Conservation (phyloP, 1,139 yeast genomes). For the Hemisphaericaspora xylanilytica region DNA sequence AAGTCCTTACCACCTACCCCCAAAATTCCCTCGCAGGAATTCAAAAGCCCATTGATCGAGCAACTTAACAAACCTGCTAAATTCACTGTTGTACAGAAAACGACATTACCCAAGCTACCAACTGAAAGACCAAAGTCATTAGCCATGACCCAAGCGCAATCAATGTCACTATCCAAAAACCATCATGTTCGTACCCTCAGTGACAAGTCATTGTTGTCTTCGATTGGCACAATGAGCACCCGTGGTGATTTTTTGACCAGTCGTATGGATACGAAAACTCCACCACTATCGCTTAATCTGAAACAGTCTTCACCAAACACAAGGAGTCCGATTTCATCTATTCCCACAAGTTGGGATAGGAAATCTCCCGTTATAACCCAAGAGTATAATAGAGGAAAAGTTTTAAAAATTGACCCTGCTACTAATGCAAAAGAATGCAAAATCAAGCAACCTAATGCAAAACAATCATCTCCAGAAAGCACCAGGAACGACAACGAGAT, state of each 20-base stretch:
- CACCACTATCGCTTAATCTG: too few species aligned
- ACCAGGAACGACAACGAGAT: too few species aligned
- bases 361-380: not conserved
- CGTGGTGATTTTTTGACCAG: constrained; percentile 32
- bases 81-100: constrained; percentile 1
- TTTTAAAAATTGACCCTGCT: not conserved
- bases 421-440: not conserved
- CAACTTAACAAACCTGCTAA: not conserved
- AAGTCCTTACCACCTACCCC: not conserved
- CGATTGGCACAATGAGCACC: constrained; percentile 39
- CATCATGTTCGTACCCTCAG: constrained; percentile 33
- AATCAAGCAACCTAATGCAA: not conserved
- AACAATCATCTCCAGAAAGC: too few species aligned
- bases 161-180: constrained; percentile 16
- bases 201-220: constrained; percentile 39
- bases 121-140: constrained; percentile 5
- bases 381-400: not conserved
- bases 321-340: not conserved
- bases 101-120: not conserved
- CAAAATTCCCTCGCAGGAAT: not conserved
- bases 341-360: not conserved
- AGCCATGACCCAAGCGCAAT: constrained; percentile 9
- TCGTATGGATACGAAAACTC: constrained; percentile 5
- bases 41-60: not conserved
- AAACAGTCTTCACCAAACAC: not conserved